Evolutionary conservation across 805 yeast species (phyloP), one percentile per base, ranked within the genome.

Genomic region (Isabelozyma pseudorhagii): DNA sequence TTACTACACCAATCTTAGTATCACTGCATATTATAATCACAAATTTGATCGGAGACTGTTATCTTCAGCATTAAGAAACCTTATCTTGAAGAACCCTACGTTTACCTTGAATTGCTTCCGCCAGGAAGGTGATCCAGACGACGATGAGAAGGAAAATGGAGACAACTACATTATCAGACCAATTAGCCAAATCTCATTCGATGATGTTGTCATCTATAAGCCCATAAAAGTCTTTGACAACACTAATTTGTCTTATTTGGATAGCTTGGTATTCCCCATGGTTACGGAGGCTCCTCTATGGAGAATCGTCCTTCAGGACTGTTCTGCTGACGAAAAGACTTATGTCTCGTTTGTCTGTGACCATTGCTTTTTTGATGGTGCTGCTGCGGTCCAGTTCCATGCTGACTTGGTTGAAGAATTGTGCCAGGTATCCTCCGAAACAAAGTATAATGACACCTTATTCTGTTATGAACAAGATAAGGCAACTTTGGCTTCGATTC

Each of bases 301-400:
- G 69, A 55, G 50, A 45, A 50, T 66, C 21, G 47, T 48, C 31
- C 56, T 57, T 44, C 39, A 45, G 18, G 7, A 25, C 8, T 27
- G 38, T 17, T 8, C 11, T 14, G 8, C 14, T 13, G 29, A 40
- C 1, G 51, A 46, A 3, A 48, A 31, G 13, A 61, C 57, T 42
- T 56, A 62, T 45, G 8, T 64, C 8, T 42, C 63, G 9, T 58
- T 70, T 38, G 46, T 45, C 21, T 64, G 61, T 47, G 68, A 69
- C 25, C 75, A 64, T 48, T 27, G 61, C 3, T 49, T 67, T 9
- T 61, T 64, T 40, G 76, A 72, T 53, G 77, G 75, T 3, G 58
- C 58, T 13, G 58, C 71, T 13, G 71, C 68, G 2, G 48, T 50
- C 14, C 54, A 53, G 42, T 67, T 71, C 51, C 72, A 67, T 41